phyloP scores from a whole-genome alignment of 2,329 filamentous ascomycete species.

The Botryotinia calthae region DNA sequence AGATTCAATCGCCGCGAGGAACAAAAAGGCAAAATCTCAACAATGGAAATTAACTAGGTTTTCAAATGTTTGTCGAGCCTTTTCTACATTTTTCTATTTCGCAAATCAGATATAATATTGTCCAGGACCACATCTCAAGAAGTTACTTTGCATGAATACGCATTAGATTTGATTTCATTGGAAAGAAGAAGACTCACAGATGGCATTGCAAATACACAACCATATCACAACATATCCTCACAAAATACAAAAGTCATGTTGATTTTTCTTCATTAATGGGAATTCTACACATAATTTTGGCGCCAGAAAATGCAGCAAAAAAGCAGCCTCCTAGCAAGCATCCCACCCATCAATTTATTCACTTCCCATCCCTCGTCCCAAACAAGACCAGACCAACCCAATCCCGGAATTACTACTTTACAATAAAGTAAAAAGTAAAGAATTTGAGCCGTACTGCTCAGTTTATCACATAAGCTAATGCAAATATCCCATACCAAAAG shows the following conservation, averaged over 20 bases:
- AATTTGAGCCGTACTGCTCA: neutral
- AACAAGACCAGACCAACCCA: conserved; percentile 6
- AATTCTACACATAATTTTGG: conserved; percentile 11
- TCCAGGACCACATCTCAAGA: neutral
- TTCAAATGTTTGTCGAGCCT: neutral
- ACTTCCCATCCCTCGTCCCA: neutral
- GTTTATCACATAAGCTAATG: neutral
- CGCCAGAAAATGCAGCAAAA: conserved; percentile 8
- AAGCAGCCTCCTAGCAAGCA: conserved; percentile 7
- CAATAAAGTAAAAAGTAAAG: conserved; percentile 6
- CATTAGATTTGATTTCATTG: neutral
- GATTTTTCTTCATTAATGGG: neutral
- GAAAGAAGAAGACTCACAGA: neutral
- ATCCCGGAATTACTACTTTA: conserved; percentile 4
- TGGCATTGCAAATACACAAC: neutral
- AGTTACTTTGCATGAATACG: neutral
- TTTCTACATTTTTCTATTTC: neutral
- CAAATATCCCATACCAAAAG: neutral
- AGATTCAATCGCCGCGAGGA: conserved; percentile 3
- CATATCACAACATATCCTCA: neutral
- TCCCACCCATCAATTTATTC: conserved; percentile 4
- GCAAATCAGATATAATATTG: neutral
- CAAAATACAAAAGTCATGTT: neutral
- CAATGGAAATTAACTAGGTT: neutral
- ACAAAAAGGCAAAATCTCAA: conserved; percentile 6